Evolutionary conservation across 2,329 filamentous ascomycete genomes (phyloP), one percentile per base, ranked within the genome.

Genomic region (Neofusicoccum sp.): DNA sequence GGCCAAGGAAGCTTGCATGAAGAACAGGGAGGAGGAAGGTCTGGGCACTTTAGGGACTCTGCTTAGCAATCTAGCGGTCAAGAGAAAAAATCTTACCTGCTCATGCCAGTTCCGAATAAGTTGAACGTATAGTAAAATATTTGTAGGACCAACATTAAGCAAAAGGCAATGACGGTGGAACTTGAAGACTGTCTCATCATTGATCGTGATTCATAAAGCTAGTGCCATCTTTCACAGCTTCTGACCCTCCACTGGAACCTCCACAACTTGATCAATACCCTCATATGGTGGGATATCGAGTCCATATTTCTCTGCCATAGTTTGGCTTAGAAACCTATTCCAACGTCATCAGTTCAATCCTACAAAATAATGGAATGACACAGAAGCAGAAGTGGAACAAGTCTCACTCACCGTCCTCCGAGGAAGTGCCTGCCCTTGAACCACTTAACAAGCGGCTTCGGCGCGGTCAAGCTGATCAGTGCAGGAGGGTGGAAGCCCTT

Each of bases 381-480:
- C 22, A 4, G 4, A 56, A 56, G 3, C 12, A 33, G 28, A 33
- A n/a, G 11, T 34, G 9, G 14, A 22, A 8, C 2, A n/a, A 6
- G 31, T 7, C 2, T 14, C 44, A 64, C 83, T 71, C 79, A 90
- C 85, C 92, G 83, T 61, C 95, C 95, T 6, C 95, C 95, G 62
- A 99, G 77, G 72, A 98, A 99, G 80, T 99, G 95, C 50, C 91
- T 86, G 1, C 94, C 95, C 66, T 82, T 87, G 76, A 97, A 99
- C 74, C 87, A 87, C 76, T 89, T 90, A 6, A 92, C 90, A 65
- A 97, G 80, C 6, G 94, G 94, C 79, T 99, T 99, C 3, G 95
- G 93, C 8, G 95, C 95, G 52, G 94, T 97, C 72, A 99, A 80
- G 74, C 92, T 96, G 68, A 99, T 88, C 64, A 99, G 80, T 22